phyloP scores from a whole-genome alignment of 768 basidiomycete species.

The Trametes maxima region DNA sequence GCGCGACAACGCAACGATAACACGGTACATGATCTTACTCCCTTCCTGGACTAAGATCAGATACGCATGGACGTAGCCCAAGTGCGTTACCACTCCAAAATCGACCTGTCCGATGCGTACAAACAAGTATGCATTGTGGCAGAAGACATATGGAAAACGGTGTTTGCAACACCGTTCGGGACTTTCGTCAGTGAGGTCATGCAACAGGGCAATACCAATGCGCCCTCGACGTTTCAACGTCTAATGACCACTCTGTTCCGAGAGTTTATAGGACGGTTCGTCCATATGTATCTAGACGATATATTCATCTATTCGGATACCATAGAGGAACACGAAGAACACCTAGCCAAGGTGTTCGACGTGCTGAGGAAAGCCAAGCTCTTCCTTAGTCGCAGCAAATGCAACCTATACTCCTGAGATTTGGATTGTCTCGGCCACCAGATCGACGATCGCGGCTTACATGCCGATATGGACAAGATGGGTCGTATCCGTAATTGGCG shows the following conservation, averaged over 20 bases:
- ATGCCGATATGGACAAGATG: slow-evolving; percentile 41
- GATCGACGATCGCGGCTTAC: slow-evolving; percentile 41
- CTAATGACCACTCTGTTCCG: not conserved
- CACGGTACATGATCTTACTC: too few relatives aligned
- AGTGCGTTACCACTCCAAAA: too few relatives aligned
- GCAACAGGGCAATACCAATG: slow-evolving; percentile 2
- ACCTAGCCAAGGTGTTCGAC: slow-evolving; percentile 37
- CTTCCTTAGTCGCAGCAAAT: slow-evolving; percentile 38
- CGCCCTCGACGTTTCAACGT: not conserved
- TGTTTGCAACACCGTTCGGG: not conserved
- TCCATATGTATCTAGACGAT: too few relatives aligned
- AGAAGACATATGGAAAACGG: not conserved
- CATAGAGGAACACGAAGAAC: slow-evolving; percentile 38
- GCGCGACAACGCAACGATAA: too few relatives aligned
- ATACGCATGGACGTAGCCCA: too few relatives aligned
- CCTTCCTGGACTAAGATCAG: too few relatives aligned
- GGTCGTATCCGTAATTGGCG: slow-evolving; percentile 36
- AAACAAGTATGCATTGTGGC: too few relatives aligned
- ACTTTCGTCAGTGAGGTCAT: not conserved
- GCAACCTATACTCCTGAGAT: slow-evolving; percentile 32
- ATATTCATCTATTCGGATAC: slow-evolving; percentile 42
- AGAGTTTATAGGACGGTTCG: too few relatives aligned
- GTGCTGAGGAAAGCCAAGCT: slow-evolving; percentile 32
- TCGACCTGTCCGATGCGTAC: too few relatives aligned
- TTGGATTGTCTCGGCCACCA: slow-evolving; percentile 44